Conservation (phyloP, 768 basidiomycete genomes). For the Coprinellus aureogranulatus region DNA sequence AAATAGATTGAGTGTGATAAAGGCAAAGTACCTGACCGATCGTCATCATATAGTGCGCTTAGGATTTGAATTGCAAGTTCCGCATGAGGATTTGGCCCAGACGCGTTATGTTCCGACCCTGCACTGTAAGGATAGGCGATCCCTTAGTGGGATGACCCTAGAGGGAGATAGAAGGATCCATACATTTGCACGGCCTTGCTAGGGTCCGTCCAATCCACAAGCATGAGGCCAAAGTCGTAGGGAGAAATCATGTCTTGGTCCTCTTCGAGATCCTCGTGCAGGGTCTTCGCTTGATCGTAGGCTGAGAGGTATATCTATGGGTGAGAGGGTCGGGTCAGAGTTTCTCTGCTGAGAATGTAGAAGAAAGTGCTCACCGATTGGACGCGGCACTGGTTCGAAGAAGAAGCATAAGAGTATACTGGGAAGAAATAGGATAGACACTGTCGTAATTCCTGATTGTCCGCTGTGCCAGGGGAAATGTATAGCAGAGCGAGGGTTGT, state of each 20-base stretch:
- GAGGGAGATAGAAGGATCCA: conserved; percentile 10
- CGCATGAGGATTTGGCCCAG: conserved; percentile 42
- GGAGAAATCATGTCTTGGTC: conserved; percentile 73
- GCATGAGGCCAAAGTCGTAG: conserved; percentile 70
- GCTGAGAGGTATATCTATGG: conserved; percentile 67
- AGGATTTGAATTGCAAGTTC: conserved; percentile 59
- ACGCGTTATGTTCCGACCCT: conserved; percentile 4
- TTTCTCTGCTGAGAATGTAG: not conserved
- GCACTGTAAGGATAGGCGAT: conserved; percentile 3
- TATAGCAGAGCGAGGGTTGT: conserved; percentile 55
- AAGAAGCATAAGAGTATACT: conserved; percentile 85
- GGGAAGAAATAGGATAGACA: conserved; percentile 96
- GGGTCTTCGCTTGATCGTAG: conserved; percentile 56
- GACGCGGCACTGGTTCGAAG: conserved; percentile 70
- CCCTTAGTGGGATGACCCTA: not conserved
- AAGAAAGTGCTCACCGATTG: conserved; percentile 36
- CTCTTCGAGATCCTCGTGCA: conserved; percentile 65
- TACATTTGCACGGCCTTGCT: conserved; percentile 57
- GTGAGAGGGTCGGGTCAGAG: not conserved
- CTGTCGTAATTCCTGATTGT: conserved; percentile 85
- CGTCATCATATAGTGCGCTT: conserved; percentile 44
- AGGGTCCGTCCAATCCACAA: conserved; percentile 88
- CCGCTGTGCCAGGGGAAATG: conserved; percentile 79
- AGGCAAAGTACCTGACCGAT: conserved; percentile 41
- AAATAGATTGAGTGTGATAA: not conserved